phyloP scores from a whole-genome alignment of 2,329 filamentous ascomycete genomes.

The Hypoxylon sp. region DNA sequence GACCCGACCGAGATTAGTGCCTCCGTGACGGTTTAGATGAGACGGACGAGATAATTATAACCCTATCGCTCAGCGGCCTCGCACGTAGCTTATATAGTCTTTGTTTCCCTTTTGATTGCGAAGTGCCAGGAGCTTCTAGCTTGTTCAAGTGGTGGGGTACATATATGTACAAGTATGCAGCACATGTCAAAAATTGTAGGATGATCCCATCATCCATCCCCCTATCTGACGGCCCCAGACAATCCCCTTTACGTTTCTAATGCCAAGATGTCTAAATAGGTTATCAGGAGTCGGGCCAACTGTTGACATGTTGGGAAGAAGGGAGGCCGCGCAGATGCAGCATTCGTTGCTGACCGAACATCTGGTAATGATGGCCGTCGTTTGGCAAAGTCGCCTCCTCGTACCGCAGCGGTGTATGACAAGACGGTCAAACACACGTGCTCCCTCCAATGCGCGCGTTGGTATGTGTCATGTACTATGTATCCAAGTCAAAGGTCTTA shows the following conservation, averaged over 20 bases:
- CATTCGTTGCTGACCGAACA: conserved; percentile 25
- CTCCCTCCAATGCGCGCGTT: conserved; percentile 5
- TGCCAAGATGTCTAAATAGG: neutral
- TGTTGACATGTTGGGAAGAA: conserved; percentile 28
- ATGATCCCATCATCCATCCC: neutral
- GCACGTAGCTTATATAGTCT: neutral
- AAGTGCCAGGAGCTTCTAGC: neutral
- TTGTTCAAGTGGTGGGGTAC: conserved; percentile 7
- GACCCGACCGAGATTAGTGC: conserved; percentile 23
- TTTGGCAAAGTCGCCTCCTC: conserved; percentile 16
- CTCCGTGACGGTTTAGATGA: neutral
- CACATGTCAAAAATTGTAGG: neutral
- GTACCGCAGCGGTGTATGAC: conserved; percentile 23
- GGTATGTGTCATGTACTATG: conserved; percentile 13
- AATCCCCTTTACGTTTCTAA: neutral
- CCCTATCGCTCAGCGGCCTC: neutral
- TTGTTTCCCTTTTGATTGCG: neutral
- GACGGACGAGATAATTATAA: neutral
- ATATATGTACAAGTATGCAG: neutral
- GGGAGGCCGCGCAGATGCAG: conserved; percentile 11
- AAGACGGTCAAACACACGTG: conserved; percentile 10
- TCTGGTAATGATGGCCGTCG: conserved; percentile 10
- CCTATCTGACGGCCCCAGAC: neutral
- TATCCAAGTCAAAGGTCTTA: conserved; percentile 20
- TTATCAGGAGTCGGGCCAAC: conserved; percentile 16